Evolutionary conservation across 495 filamentous ascomycete genomes (phyloP).

Genomic region (Aspergillus cavernicola): DNA sequence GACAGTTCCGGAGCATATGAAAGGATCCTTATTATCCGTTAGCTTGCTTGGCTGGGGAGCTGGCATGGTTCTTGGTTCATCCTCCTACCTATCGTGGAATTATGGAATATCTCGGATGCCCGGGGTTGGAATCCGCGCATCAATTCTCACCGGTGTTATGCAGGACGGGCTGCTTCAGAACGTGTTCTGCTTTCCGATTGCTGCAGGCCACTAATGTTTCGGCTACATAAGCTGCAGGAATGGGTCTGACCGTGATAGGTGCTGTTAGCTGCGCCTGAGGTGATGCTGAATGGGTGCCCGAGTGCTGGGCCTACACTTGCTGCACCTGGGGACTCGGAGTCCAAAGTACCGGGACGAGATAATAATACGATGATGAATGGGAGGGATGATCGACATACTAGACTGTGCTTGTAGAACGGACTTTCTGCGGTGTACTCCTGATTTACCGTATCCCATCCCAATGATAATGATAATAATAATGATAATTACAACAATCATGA

Average conservation of each 20-base stretch:
- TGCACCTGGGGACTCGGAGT: background rate
- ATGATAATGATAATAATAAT: too few species aligned
- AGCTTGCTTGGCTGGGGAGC: background rate
- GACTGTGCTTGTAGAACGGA: background rate
- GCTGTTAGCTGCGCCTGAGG: background rate
- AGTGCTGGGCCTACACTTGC: background rate
- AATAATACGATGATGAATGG: background rate
- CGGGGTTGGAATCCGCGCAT: background rate
- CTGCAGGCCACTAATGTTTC: background rate
- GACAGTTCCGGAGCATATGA: background rate
- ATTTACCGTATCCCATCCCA: too few species aligned
- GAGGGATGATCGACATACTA: slow-evolving; percentile 1
- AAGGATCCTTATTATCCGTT: background rate
- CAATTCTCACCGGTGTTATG: background rate
- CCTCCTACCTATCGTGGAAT: background rate
- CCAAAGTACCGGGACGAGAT: background rate
- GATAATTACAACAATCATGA: too few species aligned
- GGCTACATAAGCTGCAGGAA: background rate
- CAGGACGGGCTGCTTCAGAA: background rate
- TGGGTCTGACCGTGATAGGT: background rate
- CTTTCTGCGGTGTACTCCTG: background rate
- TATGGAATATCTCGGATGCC: background rate
- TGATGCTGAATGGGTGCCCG: slow-evolving; percentile 3
- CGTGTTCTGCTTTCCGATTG: background rate
- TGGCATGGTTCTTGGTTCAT: too few species aligned